Evolutionary conservation across 2,329 filamentous ascomycete genomes (phyloP).

Genomic region (Aspergillus latus): DNA sequence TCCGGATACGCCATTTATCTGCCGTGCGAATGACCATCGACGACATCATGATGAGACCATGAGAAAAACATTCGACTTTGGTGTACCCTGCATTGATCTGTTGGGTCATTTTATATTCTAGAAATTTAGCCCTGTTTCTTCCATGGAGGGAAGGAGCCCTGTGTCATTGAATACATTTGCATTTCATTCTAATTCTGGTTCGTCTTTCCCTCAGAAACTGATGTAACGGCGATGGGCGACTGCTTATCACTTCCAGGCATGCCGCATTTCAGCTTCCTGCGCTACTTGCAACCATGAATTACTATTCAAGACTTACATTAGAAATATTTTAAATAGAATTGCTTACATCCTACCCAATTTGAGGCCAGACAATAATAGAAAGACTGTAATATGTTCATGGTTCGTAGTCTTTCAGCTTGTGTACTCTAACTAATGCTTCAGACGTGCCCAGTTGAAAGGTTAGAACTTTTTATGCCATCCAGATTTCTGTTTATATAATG

Average conservation of each 20-base stretch:
- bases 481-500: too few relatives aligned
- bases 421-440: too few relatives aligned
- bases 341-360: not conserved
- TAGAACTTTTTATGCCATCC: too few relatives aligned
- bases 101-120: slow-evolving; percentile 15
- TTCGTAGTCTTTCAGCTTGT: too few relatives aligned
- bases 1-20: slow-evolving; percentile 10
- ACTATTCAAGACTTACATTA: slow-evolving; percentile 10
- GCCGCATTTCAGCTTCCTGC: slow-evolving; percentile 4
- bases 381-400: too few relatives aligned
- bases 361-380: not conserved
- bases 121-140: slow-evolving; percentile 6
- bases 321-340: slow-evolving; percentile 15
- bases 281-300: slow-evolving; percentile 5
- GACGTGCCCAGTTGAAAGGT: too few relatives aligned
- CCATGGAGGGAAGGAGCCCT: slow-evolving; percentile 7
- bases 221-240: slow-evolving; percentile 1
- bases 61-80: slow-evolving; percentile 25
- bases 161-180: slow-evolving; percentile 11
- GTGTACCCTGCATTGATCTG: slow-evolving; percentile 18
- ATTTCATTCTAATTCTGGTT: slow-evolving; percentile 12
- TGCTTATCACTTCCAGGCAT: slow-evolving; percentile 5
- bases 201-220: slow-evolving; percentile 10
- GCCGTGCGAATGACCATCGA: slow-evolving; percentile 19
- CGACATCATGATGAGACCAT: slow-evolving; percentile 33